These are phyloP conservation scores for Aegilops longissima DNA, from an alignment of 176 grass and related monocot species.

Conservation along the genomic window DNA sequence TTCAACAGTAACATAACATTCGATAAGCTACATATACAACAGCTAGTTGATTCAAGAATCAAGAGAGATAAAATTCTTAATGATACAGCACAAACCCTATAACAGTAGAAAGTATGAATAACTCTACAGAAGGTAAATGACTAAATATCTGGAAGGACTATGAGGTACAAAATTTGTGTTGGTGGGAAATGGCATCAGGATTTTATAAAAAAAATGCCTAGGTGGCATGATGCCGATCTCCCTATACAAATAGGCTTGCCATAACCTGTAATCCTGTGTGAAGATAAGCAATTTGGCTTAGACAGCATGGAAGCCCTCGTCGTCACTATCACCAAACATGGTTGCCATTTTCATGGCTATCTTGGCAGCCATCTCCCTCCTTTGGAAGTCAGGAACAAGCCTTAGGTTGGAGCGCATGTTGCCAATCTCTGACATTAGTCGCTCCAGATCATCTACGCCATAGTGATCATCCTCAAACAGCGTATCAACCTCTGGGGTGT, in stretches of 20 bases:
- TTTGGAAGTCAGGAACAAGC: slow-evolving; percentile 87
- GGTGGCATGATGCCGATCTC: neutral
- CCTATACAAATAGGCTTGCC: neutral
- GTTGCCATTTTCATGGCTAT: slow-evolving; percentile 88
- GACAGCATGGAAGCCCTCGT: slow-evolving; percentile 46
- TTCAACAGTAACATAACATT: neutral
- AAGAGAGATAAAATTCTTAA: slow-evolving; percentile 9
- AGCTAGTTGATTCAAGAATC: neutral
- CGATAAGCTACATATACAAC: neutral
- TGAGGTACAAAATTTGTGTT: neutral
- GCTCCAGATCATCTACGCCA: slow-evolving; percentile 80
- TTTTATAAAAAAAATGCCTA: neutral
- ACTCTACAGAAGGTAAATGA: neutral
- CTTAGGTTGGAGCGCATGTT: slow-evolving; percentile 83
- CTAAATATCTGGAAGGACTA: neutral
- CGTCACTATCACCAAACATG: slow-evolving; percentile 78
- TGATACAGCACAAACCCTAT: slow-evolving; percentile 1
- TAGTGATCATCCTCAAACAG: slow-evolving; percentile 61
- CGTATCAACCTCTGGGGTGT: neutral
- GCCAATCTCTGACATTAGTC: slow-evolving; percentile 84
- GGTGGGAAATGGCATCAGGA: neutral
- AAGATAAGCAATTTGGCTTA: slow-evolving; percentile 6
- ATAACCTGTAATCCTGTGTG: neutral
- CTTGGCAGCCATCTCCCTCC: slow-evolving; percentile 85
- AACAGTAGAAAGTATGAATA: neutral